Base-by-base conservation (phyloP, 352 stramenopile genomes). In the Phytophthora crassamura region DNA sequence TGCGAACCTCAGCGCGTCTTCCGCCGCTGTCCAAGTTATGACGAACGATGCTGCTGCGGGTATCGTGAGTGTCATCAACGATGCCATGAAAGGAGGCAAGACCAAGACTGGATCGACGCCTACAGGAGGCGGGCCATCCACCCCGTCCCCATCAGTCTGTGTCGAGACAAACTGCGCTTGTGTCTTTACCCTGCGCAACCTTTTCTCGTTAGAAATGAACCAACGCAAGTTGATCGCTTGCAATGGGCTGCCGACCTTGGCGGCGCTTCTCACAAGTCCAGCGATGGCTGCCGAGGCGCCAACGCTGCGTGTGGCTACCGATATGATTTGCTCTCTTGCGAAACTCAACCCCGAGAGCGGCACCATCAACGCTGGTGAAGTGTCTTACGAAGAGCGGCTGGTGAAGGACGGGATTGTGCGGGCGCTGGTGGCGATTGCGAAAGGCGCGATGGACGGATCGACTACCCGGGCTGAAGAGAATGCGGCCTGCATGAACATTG, bases 401-500 rank as follows among this genome's bases (percentile, higher is more conserved):
- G 86, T 94, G 7, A 77, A 80, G 39, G 86, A 94, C 51, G 86
- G 86, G 18, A 88, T 94, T 55, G 69, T 94, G 30, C 68, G 71
- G 12, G 84, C 86, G 9, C 67, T 95, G 28, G 68, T 78, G 8
- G 71, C 77, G 9, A 90, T 94, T 50, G 75, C 77, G 9, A 87
- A 80, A 48, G 80, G 75, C 3, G 69, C 69, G 2, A 62, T 76
- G 16, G 69, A 73, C 15, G 32, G 55, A 14, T 65, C 67, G 6
- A 74, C 52, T 8, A 59, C 71, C 12, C 36, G 47, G 34, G 45
- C 69, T 3, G 60, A 78, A 35, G 74, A 84, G 47, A 74, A 74
- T 22, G 47, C 41, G 14, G 72, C 74, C 34, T 71, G 68, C 36
- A 87, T 92, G 73, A 79, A 82, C 30, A 88, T 94, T 47, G 74